phyloP scores from a whole-genome alignment of 202 grass and related monocot species.

The Schoenoplectus tabernaemontani region DNA sequence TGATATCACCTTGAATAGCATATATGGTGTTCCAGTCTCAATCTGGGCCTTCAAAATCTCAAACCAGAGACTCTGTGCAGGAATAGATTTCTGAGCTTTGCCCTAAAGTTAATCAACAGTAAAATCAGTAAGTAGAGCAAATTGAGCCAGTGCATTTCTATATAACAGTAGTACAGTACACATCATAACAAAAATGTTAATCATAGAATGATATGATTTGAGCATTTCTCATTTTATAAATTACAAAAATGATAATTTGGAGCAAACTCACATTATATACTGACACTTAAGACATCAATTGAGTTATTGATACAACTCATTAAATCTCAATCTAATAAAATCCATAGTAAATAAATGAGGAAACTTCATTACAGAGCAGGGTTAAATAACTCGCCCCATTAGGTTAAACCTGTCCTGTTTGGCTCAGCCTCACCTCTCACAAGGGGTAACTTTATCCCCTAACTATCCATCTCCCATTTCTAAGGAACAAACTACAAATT shows the following conservation, averaged over 20 bases:
- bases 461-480: no score
- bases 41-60: conserved; percentile 96
- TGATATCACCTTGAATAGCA: conserved; percentile 86
- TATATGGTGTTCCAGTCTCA: conserved; percentile 96
- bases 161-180: no score
- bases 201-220: not conserved
- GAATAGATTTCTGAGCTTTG: conserved; percentile 78
- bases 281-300: not conserved
- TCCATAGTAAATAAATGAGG: not conserved
- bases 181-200: not conserved
- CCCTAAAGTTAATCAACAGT: conserved; percentile 39
- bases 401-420: not conserved
- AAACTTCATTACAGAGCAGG: not conserved
- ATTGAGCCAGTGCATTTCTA: not conserved
- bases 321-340: not conserved
- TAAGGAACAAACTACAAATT: not conserved
- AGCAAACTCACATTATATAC: not conserved
- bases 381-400: not conserved
- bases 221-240: not conserved
- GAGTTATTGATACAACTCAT: not conserved
- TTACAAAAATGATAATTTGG: not conserved
- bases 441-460: not conserved
- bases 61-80: conserved; percentile 90
- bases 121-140: not conserved
- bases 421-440: no score